Evolutionary conservation across 1,139 yeast genomes (phyloP), one percentile per base, ranked within the genome.

Genomic region (Komagataea norvegica): DNA sequence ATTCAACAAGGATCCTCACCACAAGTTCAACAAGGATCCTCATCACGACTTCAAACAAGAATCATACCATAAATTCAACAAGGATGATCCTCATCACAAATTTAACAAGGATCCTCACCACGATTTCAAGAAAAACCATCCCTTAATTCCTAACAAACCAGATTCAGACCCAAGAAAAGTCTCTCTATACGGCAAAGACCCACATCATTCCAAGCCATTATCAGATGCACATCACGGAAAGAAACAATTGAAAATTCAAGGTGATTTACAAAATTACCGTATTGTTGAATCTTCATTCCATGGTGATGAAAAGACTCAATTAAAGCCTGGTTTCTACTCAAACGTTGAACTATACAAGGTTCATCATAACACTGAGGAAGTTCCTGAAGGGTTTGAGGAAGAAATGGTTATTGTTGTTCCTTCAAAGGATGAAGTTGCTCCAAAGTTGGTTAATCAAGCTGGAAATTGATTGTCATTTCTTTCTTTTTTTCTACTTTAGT

Each of bases 331-430:
- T 28, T 29, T 34, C 30, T 37, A 37, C 21, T 33, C 33, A 1
- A 23, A 25, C 19, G 33, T 33, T 15, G 43, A 33, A 14, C 19
- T 37, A 13, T 37, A 17, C 36, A 29, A 22, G 9, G 31, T 31
- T 26, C 42, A 38, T 29, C 42, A 41, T 26, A 10, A 19, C 6
- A 25, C 29, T 10, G 36, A 26, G 9, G 35, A 24, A 3, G 33
- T 39, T 19, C 42, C 42, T 16, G 33, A 39, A 17, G 27, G 13
- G 4, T 31, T 32, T 8, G 26, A 21, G n/a, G 74, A 78, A 44
- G 43, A 67, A 42, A 44, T 60, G 28, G 52, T 76, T 37, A 55
- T 72, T 41, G 51, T 73, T 18, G 44, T 69, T 13, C 67, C 37
- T 10, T 4, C 31, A 7, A n/a, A 8, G 3, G 28, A 25, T 6